Percentiles rank a stretch among this genome's conserved stretches.
phyloP scores from a whole-genome alignment of 371 early-diverging fungal genomes.

The Mucor indicus region DNA sequence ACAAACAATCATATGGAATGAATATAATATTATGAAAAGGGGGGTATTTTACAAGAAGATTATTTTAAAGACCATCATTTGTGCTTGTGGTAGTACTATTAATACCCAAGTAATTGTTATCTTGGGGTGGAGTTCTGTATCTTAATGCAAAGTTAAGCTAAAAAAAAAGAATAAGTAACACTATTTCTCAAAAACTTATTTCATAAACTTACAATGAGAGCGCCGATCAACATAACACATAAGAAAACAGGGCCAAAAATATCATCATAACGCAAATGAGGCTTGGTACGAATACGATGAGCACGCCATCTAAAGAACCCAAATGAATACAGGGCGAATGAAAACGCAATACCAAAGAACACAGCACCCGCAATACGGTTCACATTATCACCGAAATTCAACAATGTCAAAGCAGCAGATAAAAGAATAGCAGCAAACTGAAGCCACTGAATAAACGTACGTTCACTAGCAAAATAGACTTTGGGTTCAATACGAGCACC shows the following conservation, averaged over 20 bases:
- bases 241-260: slow-evolving; percentile 75
- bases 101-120: slow-evolving; percentile 12
- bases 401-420: slow-evolving; percentile 61
- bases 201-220: slow-evolving; percentile 73
- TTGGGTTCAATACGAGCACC: slow-evolving; percentile 75
- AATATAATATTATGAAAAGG: too few relatives aligned
- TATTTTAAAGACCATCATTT: too few relatives aligned
- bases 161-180: too few relatives aligned
- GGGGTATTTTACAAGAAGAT: too few relatives aligned
- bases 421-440: slow-evolving; percentile 64
- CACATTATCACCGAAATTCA: slow-evolving; percentile 73
- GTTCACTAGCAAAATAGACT: slow-evolving; percentile 96
- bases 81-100: too few relatives aligned
- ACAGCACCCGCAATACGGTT: slow-evolving; percentile 61
- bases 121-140: slow-evolving; percentile 8
- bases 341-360: slow-evolving; percentile 72
- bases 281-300: slow-evolving; percentile 41
- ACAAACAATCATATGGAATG: too few relatives aligned
- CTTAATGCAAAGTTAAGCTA: slow-evolving; percentile 26
- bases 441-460: slow-evolving; percentile 90
- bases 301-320: slow-evolving; percentile 89
- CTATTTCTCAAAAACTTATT: too few relatives aligned
- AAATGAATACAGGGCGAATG: slow-evolving; percentile 78
- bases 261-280: slow-evolving; percentile 59
- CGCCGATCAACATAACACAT: slow-evolving; percentile 74